A percentile compares a stretch with the other conserved stretches of the same genome.
Evolutionary conservation across 495 filamentous ascomycete species (phyloP).

Genomic region (Pseudomonodictys pantanalensis): DNA sequence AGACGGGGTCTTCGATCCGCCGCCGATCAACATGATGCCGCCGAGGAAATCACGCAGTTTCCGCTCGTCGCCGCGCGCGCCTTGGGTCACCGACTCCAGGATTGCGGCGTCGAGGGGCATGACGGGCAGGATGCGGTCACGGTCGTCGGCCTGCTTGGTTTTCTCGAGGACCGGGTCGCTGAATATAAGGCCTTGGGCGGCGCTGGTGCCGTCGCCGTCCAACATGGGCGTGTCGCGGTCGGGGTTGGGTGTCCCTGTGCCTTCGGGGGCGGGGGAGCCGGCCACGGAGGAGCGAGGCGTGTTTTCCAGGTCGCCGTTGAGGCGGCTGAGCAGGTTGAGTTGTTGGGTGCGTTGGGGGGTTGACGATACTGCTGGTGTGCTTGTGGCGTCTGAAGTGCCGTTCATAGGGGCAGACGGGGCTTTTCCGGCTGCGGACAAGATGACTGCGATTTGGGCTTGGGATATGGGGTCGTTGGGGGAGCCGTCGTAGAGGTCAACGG

Average conservation of each 20-base stretch:
- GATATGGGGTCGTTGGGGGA: constrained; percentile 85
- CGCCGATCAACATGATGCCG: constrained; percentile 93
- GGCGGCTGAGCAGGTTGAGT: constrained; percentile 53
- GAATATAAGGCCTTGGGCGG: constrained; percentile 36
- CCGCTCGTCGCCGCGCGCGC: constrained; percentile 82
- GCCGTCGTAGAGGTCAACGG: constrained; percentile 90
- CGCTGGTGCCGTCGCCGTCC: too few species aligned
- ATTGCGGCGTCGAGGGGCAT: constrained; percentile 87
- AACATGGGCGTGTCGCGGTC: constrained; percentile 59
- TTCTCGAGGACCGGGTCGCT: constrained; percentile 37
- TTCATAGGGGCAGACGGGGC: constrained; percentile 65
- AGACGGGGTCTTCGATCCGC: constrained; percentile 74
- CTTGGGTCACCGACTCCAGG: constrained; percentile 80
- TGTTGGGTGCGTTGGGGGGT: constrained; percentile 38
- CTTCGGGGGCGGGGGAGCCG: constrained; percentile 80
- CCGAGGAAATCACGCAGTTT: constrained; percentile 88
- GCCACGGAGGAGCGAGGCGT: constrained; percentile 83
- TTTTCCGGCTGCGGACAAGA: constrained; percentile 31
- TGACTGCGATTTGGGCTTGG: constrained; percentile 74
- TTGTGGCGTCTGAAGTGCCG: constrained; percentile 44
- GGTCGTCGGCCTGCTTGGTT: constrained; percentile 55
- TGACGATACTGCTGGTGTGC: constrained; percentile 50
- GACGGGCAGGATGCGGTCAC: constrained; percentile 77
- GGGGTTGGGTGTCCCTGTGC: constrained; percentile 42
- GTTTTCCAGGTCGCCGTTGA: constrained; percentile 57